A percentile compares a stretch with the other conserved stretches of the same genome.
Conservation (phyloP, 805 yeast species). For the Groenewaldozyma tartarivorans region DNA sequence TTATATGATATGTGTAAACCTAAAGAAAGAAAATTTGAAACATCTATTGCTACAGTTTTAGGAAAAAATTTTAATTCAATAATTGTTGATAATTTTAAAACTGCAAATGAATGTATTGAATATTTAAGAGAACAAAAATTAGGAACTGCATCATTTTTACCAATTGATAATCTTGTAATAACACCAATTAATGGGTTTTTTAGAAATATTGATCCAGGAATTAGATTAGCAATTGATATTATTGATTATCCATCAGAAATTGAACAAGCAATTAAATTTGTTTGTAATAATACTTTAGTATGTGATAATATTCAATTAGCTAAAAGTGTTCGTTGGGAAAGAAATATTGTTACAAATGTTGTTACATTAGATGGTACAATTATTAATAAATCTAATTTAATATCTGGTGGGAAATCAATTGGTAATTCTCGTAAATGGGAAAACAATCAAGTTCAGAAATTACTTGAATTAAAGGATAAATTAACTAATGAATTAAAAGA, state of each 20-base stretch:
- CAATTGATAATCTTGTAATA: constrained; percentile 66
- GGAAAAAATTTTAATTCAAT: constrained; percentile 77
- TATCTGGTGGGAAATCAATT: constrained; percentile 80
- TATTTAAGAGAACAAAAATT: constrained; percentile 75
- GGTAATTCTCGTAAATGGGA: constrained; percentile 54
- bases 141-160: constrained; percentile 82
- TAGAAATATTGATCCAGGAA: constrained; percentile 41
- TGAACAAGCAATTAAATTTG: constrained; percentile 72
- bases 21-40: constrained; percentile 55
- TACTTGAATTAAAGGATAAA: constrained; percentile 43
- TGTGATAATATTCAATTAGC: constrained; percentile 68
- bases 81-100: constrained; percentile 61
- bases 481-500: constrained; percentile 43
- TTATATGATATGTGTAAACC: constrained; percentile 76
- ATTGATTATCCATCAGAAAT: constrained; percentile 53
- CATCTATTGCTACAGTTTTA: constrained; percentile 65
- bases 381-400: constrained; percentile 75
- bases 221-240: constrained; percentile 65
- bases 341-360: constrained; percentile 47
- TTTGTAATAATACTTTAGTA: constrained; percentile 69
- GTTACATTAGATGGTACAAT: constrained; percentile 80
- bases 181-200: constrained; percentile 44
- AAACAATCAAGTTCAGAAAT: constrained; percentile 39
- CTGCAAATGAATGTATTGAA: constrained; percentile 69
- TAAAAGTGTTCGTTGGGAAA: constrained; percentile 59